phyloP scores from a whole-genome alignment of 2,329 filamentous ascomycete genomes.

The Penicillium oxalicum region DNA sequence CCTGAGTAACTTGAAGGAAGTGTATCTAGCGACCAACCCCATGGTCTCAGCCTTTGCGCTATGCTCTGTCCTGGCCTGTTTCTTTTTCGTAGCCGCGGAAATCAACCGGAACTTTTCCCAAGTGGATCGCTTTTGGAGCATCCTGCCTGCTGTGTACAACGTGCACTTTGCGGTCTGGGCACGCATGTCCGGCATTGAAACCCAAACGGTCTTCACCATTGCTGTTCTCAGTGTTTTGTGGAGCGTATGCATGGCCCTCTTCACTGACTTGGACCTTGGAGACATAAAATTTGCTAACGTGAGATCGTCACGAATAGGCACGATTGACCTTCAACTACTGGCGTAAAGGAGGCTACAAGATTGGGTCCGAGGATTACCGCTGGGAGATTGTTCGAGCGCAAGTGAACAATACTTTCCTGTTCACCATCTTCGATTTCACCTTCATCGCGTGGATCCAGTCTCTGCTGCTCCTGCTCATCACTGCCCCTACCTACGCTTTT shows the following conservation, averaged over 20 bases:
- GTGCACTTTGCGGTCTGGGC: conserved; percentile 81
- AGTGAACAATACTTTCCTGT: conserved; percentile 64
- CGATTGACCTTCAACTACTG: conserved; percentile 95
- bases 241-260: conserved; percentile 56
- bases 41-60: conserved; percentile 68
- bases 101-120: conserved; percentile 95
- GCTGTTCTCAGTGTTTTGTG: conserved; percentile 67
- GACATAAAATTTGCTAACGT: conserved; percentile 2
- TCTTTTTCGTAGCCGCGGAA: conserved; percentile 73
- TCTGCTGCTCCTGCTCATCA: conserved; percentile 71
- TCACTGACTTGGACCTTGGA: not conserved
- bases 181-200: conserved; percentile 64
- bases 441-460: conserved; percentile 86
- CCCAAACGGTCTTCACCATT: conserved; percentile 65
- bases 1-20: conserved; percentile 56
- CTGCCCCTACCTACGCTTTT: conserved; percentile 77
- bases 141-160: conserved; percentile 82
- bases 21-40: conserved; percentile 84
- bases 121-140: conserved; percentile 85
- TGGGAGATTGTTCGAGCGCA: conserved; percentile 71
- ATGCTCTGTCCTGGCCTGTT: conserved; percentile 61
- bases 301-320: conserved; percentile 43
- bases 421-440: conserved; percentile 79
- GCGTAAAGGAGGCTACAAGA: conserved; percentile 83
- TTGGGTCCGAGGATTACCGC: conserved; percentile 91